These are phyloP conservation scores for Pyrus communis DNA, from an alignment of 306 rosid genomes.

Conservation along the genomic window DNA sequence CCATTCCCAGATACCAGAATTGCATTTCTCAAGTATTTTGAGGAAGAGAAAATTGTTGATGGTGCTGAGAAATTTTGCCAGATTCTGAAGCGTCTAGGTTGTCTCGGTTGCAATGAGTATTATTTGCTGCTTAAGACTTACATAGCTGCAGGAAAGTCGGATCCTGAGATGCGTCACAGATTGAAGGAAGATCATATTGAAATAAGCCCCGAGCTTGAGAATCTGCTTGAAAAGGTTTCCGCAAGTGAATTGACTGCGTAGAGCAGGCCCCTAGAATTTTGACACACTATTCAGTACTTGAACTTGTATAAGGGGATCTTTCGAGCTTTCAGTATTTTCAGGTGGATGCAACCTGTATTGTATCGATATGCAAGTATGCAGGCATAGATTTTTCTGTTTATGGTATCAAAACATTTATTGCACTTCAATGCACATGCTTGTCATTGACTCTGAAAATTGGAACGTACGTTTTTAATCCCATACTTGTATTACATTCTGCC, in stretches of 20 bases:
- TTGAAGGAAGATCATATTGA: slow-evolving; percentile 32
- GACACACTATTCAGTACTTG: not conserved
- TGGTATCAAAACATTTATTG: not conserved
- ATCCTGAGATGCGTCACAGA: slow-evolving; percentile 27
- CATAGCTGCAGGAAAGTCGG: slow-evolving; percentile 28
- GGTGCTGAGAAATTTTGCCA: slow-evolving; percentile 48
- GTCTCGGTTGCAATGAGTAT: slow-evolving; percentile 31
- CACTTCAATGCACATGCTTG: not conserved
- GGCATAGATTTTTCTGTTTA: not conserved
- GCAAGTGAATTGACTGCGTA: not conserved
- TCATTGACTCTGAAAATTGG: not conserved
- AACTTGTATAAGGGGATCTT: not conserved
- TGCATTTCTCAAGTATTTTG: slow-evolving; percentile 59
- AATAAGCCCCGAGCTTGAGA: slow-evolving; percentile 26
- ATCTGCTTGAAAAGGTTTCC: slow-evolving; percentile 28
- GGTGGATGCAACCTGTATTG: not conserved
- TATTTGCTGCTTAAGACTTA: slow-evolving; percentile 40
- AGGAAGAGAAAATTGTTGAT: slow-evolving; percentile 46
- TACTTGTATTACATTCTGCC: not conserved
- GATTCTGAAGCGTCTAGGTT: slow-evolving; percentile 43
- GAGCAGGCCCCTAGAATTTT: not conserved
- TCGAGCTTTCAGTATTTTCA: not conserved
- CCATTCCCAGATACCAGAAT: slow-evolving; percentile 30
- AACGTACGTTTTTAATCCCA: not conserved
- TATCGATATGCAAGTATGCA: not conserved